Percentiles rank a stretch among this genome's conserved stretches.
phyloP scores from a whole-genome alignment of 306 rosid species.

The Elaeagnus macrophylla region DNA sequence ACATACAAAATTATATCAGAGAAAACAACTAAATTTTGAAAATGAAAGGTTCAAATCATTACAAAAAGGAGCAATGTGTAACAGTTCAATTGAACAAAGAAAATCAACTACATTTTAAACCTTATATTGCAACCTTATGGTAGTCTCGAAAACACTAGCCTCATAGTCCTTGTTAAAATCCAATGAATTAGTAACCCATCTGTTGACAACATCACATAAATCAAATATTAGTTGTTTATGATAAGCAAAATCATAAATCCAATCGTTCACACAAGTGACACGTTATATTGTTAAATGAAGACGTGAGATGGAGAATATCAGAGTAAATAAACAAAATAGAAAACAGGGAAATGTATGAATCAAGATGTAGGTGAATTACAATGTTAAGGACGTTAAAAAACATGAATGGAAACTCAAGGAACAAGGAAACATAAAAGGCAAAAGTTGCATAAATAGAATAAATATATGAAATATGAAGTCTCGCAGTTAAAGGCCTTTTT shows the following conservation, averaged over 20 bases:
- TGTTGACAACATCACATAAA: slow-evolving; percentile 30
- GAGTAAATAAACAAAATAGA: background rate
- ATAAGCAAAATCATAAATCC: slow-evolving; percentile 2
- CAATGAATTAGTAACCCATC: slow-evolving; percentile 80
- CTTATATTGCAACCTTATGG: slow-evolving; percentile 94
- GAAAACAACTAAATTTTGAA: slow-evolving; percentile 1
- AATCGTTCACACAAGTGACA: background rate
- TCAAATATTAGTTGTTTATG: background rate
- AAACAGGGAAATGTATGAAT: background rate
- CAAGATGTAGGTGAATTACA: background rate
- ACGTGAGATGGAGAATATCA: background rate
- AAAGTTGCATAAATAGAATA: too few relatives aligned
- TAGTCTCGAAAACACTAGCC: slow-evolving; percentile 99
- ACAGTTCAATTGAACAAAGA: slow-evolving; percentile 10
- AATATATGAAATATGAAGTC: too few relatives aligned
- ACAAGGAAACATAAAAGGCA: background rate
- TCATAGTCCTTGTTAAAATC: slow-evolving; percentile 94
- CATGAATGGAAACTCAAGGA: background rate
- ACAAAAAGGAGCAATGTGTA: slow-evolving; percentile 9
- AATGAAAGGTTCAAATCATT: slow-evolving; percentile 8
- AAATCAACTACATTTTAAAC: slow-evolving; percentile 66
- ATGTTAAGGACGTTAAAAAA: background rate
- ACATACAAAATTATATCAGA: slow-evolving; percentile 18
- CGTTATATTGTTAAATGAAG: background rate
- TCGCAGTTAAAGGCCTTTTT: too few relatives aligned